Base-by-base conservation (phyloP, 345 rosid species). In the Brassica juncea region DNA sequence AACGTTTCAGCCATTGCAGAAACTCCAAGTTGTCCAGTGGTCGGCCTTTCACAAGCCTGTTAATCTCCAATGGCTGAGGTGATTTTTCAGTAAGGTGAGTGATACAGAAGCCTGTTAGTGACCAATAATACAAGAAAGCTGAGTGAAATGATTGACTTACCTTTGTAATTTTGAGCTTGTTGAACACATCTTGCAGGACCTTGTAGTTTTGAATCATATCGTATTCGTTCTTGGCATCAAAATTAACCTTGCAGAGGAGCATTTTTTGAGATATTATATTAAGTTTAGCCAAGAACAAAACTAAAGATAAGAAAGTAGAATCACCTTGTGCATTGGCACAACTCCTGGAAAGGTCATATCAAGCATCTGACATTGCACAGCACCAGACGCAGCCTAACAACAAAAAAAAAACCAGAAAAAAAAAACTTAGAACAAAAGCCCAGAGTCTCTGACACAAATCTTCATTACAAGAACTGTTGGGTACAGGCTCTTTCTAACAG, bases 1-100 rank as follows among this genome's bases (percentile, higher is more conserved):
- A 93, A 60, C 93, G 90, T 82, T 91, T 95, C 82, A 95, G 85
- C 99, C 99, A 95, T 68, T 95, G 99, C 57, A 95, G 81, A 84
- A 93, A 93, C 89, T 95, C 99, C 93, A 95, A 88, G 82, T 95
- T 95, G 88, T 95, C 99, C 87, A 95, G 77, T 39, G 97, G 94
- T 27, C 98, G 86, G 44, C 94, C 96, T 84, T 95, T 95, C 57
- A 95, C 89, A 68, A 95, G 96, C 85, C 86, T 89, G 81, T 87
- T 91, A 75, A 95, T 94, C 86, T 95, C 99, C 80, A 95, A 74
- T 70, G 92, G 94, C 98, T 94, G 89, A 79, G 79, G 42, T 39
- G 0, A 25, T 23, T 52, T 23, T 42, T 4, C 80, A 70, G 58
- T 0, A 11, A 64, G 66, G 2, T 66, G 14, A 78, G 72, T 52